These are phyloP conservation scores for Extremus antarcticus DNA, from an alignment of 495 filamentous ascomycete genomes.

Conservation along the genomic window DNA sequence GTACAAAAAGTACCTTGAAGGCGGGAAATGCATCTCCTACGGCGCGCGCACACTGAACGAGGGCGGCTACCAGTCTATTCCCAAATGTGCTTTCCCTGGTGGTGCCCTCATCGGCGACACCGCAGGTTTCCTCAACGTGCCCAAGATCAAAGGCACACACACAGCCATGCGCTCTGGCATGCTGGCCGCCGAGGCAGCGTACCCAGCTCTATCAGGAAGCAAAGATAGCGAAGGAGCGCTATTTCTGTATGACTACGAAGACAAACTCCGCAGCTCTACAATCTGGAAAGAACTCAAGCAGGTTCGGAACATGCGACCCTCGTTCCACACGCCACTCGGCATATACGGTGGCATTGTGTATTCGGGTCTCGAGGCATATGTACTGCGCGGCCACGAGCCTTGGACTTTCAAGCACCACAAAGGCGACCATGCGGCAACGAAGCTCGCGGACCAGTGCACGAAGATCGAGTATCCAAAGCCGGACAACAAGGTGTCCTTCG, in stretches of 20 bases:
- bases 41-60: slow-evolving; percentile 88
- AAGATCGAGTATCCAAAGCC: slow-evolving; percentile 97
- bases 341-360: slow-evolving; percentile 85
- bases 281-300: slow-evolving; percentile 94
- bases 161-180: slow-evolving; percentile 97
- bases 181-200: slow-evolving; percentile 87
- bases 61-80: slow-evolving; percentile 95
- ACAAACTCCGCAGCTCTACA: slow-evolving; percentile 67
- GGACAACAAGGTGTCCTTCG: slow-evolving; percentile 85
- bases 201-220: slow-evolving; percentile 52
- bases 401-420: slow-evolving; percentile 87
- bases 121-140: slow-evolving; percentile 93
- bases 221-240: slow-evolving; percentile 50
- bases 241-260: slow-evolving; percentile 93
- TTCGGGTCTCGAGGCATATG: slow-evolving; percentile 81
- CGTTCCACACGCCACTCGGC: slow-evolving; percentile 76
- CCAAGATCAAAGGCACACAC: slow-evolving; percentile 97
- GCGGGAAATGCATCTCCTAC: slow-evolving; percentile 96
- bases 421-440: slow-evolving; percentile 66
- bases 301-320: slow-evolving; percentile 95
- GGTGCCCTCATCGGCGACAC: slow-evolving; percentile 94
- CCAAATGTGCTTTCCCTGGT: slow-evolving; percentile 90
- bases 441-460: slow-evolving; percentile 60
- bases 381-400: slow-evolving; percentile 73
- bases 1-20: slow-evolving; percentile 70